These are phyloP conservation scores for Cladosporium phlei DNA, from an alignment of 2,329 filamentous ascomycete species.

Conservation along the genomic window DNA sequence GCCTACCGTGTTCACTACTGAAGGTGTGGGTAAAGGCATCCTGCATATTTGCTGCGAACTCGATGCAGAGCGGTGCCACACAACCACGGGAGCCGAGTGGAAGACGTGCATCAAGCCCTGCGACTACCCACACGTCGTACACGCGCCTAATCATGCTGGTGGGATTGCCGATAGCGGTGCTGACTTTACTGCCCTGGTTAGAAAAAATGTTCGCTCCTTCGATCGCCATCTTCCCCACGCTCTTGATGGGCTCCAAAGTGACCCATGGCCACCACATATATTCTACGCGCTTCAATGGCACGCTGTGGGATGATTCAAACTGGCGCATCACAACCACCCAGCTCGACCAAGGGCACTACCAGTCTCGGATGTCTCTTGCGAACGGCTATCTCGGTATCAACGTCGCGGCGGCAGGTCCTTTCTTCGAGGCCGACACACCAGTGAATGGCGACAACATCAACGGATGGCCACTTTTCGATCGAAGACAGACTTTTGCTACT, in stretches of 20 bases:
- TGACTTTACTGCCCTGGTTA: neutral
- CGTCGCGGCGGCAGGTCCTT: conserved; percentile 58
- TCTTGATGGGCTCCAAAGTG: neutral
- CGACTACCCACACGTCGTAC: too few species aligned
- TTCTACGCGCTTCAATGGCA: conserved; percentile 47
- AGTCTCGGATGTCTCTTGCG: conserved; percentile 55
- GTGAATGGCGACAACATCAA: conserved; percentile 51
- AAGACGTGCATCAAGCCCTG: too few species aligned
- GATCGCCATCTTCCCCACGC: neutral
- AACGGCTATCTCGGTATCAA: conserved; percentile 64
- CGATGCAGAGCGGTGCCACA: neutral
- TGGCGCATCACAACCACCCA: conserved; percentile 53
- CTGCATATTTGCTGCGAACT: too few species aligned
- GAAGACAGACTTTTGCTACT: conserved; percentile 61
- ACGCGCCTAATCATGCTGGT: too few species aligned
- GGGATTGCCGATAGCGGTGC: neutral
- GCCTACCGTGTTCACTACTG: too few species aligned
- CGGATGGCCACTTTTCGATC: conserved; percentile 64
- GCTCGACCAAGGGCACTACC: conserved; percentile 55
- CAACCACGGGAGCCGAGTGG: too few species aligned
- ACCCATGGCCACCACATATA: conserved; percentile 33
- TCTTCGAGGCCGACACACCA: conserved; percentile 56
- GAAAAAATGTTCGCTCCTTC: conserved; percentile 1
- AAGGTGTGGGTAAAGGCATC: too few species aligned
- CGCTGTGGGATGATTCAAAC: conserved; percentile 55